Evolutionary conservation across 1,284 basidiomycete species (phyloP).

Genomic region (Hymenochaete sp.): DNA sequence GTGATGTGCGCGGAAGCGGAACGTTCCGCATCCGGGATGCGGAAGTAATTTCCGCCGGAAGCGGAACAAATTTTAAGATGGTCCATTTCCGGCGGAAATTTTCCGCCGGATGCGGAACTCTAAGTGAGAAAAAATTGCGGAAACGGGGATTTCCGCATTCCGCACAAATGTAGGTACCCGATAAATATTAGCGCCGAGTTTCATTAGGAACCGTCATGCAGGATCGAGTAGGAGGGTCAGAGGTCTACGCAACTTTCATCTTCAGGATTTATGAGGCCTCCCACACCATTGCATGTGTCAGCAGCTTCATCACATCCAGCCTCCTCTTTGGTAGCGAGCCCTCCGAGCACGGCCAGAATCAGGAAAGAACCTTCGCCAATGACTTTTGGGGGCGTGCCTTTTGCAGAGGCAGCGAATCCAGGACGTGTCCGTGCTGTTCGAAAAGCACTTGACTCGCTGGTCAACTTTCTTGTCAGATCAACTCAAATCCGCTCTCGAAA

Average conservation of each 20-base stretch:
- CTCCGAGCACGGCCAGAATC: constrained; percentile 2
- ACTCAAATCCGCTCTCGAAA: constrained; percentile 68
- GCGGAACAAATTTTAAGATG: no score
- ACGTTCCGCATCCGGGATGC: no score
- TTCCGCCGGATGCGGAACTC: no score
- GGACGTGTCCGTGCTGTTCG: constrained; percentile 10
- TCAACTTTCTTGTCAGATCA: constrained; percentile 65
- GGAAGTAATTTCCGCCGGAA: no score
- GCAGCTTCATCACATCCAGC: constrained; percentile 13
- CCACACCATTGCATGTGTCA: constrained; percentile 16
- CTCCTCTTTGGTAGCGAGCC: constrained; percentile 14
- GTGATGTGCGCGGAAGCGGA: no score
- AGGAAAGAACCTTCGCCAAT: constrained; percentile 1
- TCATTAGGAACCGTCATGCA: no score
- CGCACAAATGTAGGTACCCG: no score
- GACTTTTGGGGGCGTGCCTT: constrained; percentile 1
- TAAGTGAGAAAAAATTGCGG: no score
- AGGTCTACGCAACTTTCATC: constrained; percentile 5
- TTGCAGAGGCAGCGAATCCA: constrained; percentile 1
- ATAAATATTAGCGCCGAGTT: no score
- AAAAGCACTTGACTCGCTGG: constrained; percentile 43
- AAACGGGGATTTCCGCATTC: no score
- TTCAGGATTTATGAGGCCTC: constrained; percentile 9
- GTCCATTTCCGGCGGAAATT: no score
- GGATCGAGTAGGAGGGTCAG: no score